Evolutionary conservation across 2,329 filamentous ascomycete genomes (phyloP), one percentile per base, ranked within the genome.

Genomic region (Xylaria arbuscula): DNA sequence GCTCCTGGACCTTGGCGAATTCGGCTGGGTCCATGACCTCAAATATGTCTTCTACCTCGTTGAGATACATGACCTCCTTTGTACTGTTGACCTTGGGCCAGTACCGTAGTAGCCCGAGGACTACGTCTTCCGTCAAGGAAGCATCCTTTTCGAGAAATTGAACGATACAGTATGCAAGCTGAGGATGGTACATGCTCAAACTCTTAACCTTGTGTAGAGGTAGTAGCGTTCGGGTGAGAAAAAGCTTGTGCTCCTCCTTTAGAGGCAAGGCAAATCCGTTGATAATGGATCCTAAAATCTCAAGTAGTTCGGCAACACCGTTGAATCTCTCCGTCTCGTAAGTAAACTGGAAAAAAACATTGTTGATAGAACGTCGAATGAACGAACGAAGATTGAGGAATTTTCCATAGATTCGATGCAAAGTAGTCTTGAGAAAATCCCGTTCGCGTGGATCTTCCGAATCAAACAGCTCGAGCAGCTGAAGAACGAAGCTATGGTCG

Each of bases 1-100:
- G 95, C 78, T 98, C 96, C 80, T 99, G 96, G 47, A 99, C 96
- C 83, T 99, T 99, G 75, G 94, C 94, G 77, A 99, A 99, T 80
- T 99, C 96, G 71, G 93, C 93, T 22, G 96, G 96, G 78, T 99
- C 96, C 96, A 99, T 99, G 56, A 99, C 96, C 82, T 99, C 96
- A 78, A 99, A 99, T 71, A 99, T 99, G 78, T 99, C 96, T 80
- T 99, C 96, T 40, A 99, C 95, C 81, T 99, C 96, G 76, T 99
- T 99, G 75, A 99, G 85, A 83, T 97, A 99, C 96, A 99, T 99
- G 78, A 99, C 96, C 81, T 99, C 96, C 82, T 99, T 99, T 62
- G 96, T 99, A 82, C 96, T 98, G 83, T 99, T 99, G 76, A 97
- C 93, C 85, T 99, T 99, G 56, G 96, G 96, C 96, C 96, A 99